These are phyloP conservation scores for Erysimum cheiri DNA, from an alignment of 441 rosid species.

Conservation along the genomic window DNA sequence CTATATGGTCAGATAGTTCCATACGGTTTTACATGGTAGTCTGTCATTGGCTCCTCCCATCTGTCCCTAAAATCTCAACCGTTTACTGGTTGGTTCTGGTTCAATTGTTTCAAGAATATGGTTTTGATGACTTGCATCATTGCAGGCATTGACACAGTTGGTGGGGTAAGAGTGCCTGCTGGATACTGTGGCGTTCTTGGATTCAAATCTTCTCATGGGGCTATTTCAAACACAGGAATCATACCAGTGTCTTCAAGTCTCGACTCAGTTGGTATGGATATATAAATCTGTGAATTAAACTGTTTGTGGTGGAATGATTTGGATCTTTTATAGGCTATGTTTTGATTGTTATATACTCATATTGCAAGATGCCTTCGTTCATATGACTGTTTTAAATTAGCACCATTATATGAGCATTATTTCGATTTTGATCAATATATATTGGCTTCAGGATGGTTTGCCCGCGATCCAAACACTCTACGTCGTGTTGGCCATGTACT, in stretches of 20 bases:
- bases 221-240: constrained; percentile 63
- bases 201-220: constrained; percentile 81
- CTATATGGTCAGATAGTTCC: constrained; percentile 1
- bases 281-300: constrained; percentile 7
- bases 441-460: constrained; percentile 81
- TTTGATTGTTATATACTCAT: constrained; percentile 8
- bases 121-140: constrained; percentile 33
- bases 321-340: constrained; percentile 18
- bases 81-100: neutral
- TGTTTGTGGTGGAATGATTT: constrained; percentile 8
- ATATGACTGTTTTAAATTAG: neutral
- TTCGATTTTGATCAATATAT: constrained; percentile 25
- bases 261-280: constrained; percentile 83
- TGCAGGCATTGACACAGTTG: constrained; percentile 87
- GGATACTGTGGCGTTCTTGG: constrained; percentile 86
- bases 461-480: constrained; percentile 81
- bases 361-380: neutral
- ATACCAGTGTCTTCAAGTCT: constrained; percentile 80
- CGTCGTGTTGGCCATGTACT: constrained; percentile 90
- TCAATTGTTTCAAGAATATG: constrained; percentile 6
- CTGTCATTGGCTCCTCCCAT: constrained; percentile 1
- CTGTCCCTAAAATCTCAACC: constrained; percentile 1
- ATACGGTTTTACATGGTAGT: neutral
- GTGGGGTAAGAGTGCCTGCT: constrained; percentile 95
- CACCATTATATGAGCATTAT: neutral